Conservation (phyloP, 495 filamentous ascomycete species). For the Talaromyces nanjingensis region DNA sequence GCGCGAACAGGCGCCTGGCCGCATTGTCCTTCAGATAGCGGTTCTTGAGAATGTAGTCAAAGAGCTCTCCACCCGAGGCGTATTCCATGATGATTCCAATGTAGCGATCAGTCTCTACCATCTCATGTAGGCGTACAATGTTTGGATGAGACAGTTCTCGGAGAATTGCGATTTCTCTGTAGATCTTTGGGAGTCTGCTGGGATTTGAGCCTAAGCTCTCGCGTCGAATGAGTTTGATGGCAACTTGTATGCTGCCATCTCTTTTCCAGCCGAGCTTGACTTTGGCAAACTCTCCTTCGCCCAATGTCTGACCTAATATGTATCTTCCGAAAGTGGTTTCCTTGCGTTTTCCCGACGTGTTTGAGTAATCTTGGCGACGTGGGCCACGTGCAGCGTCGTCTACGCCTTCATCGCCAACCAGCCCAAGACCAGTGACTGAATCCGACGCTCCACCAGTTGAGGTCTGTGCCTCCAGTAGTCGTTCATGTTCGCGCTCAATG, state of each 20-base stretch:
- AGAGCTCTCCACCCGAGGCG: conserved; percentile 93
- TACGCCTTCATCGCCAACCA: conserved; percentile 46
- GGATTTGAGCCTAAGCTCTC: conserved; percentile 83
- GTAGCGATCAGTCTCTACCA: conserved; percentile 93
- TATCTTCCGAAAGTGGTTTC: conserved; percentile 91
- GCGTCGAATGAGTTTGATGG: conserved; percentile 94
- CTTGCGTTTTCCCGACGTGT: conserved; percentile 49
- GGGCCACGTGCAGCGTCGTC: conserved; percentile 56
- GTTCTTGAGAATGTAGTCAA: conserved; percentile 96
- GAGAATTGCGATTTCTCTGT: conserved; percentile 91
- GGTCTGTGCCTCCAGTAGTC: conserved; percentile 56
- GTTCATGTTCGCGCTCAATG: conserved; percentile 67
- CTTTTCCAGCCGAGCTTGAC: conserved; percentile 99
- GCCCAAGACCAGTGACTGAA: conserved; percentile 46
- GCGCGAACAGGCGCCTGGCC: conserved; percentile 86
- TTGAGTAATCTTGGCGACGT: conserved; percentile 70
- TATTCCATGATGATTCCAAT: conserved; percentile 99
- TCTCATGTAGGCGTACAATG: conserved; percentile 94
- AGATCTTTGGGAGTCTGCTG: conserved; percentile 86
- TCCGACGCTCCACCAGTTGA: conserved; percentile 42
- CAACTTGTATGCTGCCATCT: conserved; percentile 88
- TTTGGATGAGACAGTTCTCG: conserved; percentile 85
- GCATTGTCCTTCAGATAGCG: conserved; percentile 91
- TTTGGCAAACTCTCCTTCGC: conserved; percentile 97
- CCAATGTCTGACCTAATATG: conserved; percentile 91